Evolutionary conservation across 179 eudicot species (phyloP), one percentile per base, ranked within the genome.

Genomic region (Beta lomatogona): DNA sequence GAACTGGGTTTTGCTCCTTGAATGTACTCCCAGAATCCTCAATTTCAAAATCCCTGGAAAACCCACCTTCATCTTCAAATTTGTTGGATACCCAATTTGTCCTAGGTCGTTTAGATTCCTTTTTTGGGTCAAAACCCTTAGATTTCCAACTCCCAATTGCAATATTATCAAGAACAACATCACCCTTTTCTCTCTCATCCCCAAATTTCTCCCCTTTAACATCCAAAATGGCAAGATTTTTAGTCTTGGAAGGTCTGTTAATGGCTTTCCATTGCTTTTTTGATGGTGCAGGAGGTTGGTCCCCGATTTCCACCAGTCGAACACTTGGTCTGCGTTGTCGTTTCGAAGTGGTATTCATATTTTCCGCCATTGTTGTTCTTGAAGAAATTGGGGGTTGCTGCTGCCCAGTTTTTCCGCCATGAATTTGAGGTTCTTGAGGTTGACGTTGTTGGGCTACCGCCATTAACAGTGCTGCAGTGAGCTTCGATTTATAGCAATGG

Each of bases 321-420:
- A 92, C 94, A 55, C 92, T 92, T 25, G 92, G 97, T 21, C 91
- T 88, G 71, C 97, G 90, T 71, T 91, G 94, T 8, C 93, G 91
- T 80, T 92, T 92, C 10, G 90, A 88, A 54, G 80, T 19, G 4
- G 69, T 13, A 8, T 77, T 76, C 19, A 68, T 1, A 8, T 68
- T 50, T 18, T 73, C 77, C 14, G 75, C 45, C 60, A 67, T 4
- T 36, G 48, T 25, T 6, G 63, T 8, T 7, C 74, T 46, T 6
- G 76, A n/a, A 69, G 70, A 22, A 46, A 66, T 63, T 41, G 55
- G 36, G 31, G 82, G 84, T 25, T 70, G 76, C 41, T 36, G 41
- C 41, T 36, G 41, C 41, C 41, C 41, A 36, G 41, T 36, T 36
- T 36, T 3, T 36, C 46, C 66, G 76, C 79, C 84, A 31, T 74